Evolutionary conservation across 257 asterid species (phyloP).

Genomic region (Primulina huaijiensis): DNA sequence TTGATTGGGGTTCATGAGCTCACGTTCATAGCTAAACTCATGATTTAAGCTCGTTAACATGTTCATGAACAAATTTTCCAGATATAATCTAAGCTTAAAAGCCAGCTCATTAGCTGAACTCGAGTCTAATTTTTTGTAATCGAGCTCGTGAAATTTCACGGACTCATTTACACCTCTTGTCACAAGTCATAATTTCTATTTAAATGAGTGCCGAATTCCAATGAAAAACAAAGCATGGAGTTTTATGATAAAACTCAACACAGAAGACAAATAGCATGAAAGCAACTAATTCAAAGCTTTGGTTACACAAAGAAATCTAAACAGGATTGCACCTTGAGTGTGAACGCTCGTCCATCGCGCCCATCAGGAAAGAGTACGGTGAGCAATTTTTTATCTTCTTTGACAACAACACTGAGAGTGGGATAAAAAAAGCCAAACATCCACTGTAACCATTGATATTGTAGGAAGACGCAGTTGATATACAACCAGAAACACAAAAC

Average conservation of each 20-base stretch:
- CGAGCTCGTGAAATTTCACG: not conserved
- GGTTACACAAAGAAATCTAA: constrained; percentile 16
- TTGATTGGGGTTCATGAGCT: not conserved
- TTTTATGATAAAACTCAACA: constrained; percentile 7
- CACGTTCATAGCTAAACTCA: not conserved
- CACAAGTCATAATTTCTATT: not conserved
- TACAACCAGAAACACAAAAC: constrained; percentile 10
- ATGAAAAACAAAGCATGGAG: constrained; percentile 11
- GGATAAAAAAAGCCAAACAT: constrained; percentile 27
- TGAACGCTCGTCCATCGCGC: constrained; percentile 95
- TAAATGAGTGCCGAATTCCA: constrained; percentile 4
- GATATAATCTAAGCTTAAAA: no score
- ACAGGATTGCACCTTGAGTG: constrained; percentile 72
- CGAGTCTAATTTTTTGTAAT: not conserved
- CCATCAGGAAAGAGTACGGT: constrained; percentile 94
- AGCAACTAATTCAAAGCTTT: constrained; percentile 10
- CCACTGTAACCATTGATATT: constrained; percentile 7
- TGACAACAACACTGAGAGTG: constrained; percentile 82
- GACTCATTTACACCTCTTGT: not conserved
- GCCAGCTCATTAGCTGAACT: not conserved
- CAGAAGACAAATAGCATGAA: not conserved
- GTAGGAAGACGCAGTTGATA: not conserved
- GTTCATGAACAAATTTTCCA: not conserved
- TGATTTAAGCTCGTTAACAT: not conserved
- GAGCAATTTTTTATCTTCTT: constrained; percentile 92